A percentile compares a stretch with the other conserved stretches of the same genome.
Evolutionary conservation across 352 stramenopile species (phyloP).

Genomic region (Globisporangium perplexum): DNA sequence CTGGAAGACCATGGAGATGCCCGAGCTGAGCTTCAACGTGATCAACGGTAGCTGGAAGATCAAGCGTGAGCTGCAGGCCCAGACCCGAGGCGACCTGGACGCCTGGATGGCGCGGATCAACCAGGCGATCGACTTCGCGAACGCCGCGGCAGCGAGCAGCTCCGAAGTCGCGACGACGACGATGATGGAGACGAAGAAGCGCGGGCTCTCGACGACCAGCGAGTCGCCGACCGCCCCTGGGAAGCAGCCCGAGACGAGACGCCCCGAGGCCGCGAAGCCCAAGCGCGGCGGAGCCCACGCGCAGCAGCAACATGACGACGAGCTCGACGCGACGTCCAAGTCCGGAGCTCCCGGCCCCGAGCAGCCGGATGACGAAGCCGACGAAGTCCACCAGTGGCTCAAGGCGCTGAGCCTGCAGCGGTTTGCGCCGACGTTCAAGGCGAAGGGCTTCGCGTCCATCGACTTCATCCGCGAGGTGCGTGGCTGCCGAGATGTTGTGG

Average conservation of each 20-base stretch:
- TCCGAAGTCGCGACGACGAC: conserved; percentile 1
- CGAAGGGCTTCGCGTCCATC: conserved; percentile 70
- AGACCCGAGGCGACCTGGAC: conserved; percentile 52
- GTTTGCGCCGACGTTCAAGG: conserved; percentile 61
- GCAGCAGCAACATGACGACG: neutral
- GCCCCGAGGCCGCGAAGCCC: conserved; percentile 2
- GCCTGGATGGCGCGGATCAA: conserved; percentile 72
- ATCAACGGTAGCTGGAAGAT: conserved; percentile 80
- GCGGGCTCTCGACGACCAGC: conserved; percentile 7
- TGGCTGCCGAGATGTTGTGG: conserved; percentile 1
- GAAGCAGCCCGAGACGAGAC: conserved; percentile 13
- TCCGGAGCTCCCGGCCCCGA: conserved; percentile 20
- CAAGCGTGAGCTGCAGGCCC: conserved; percentile 67
- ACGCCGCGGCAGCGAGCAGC: conserved; percentile 19
- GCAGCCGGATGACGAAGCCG: conserved; percentile 35
- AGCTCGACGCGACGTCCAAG: no score
- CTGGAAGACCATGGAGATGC: conserved; percentile 87
- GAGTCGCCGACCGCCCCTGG: neutral
- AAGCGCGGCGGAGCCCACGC: neutral
- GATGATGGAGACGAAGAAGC: conserved; percentile 1
- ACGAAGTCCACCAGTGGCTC: conserved; percentile 78
- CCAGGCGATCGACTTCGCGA: conserved; percentile 72
- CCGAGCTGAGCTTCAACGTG: conserved; percentile 71
- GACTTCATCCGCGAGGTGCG: conserved; percentile 85
- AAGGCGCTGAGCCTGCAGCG: conserved; percentile 49